phyloP scores from a whole-genome alignment of 805 yeast genomes.

The Monosporozyma yasuniensis region DNA sequence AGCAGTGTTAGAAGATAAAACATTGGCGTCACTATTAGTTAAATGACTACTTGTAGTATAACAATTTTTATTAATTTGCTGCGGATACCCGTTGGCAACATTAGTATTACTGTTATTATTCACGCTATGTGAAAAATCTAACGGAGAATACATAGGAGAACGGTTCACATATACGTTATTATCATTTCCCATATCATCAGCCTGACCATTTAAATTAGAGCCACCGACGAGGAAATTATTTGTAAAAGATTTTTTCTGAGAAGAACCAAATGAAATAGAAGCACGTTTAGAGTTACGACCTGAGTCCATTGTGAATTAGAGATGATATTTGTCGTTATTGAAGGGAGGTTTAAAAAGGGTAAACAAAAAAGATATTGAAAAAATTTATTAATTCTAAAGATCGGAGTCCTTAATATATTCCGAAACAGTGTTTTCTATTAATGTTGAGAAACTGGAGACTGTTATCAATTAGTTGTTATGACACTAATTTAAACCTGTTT shows the following conservation, averaged over 20 bases:
- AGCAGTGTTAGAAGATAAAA: not conserved
- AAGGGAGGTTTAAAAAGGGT: not conserved
- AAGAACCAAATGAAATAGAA: slow-evolving; percentile 25
- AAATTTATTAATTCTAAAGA: not conserved
- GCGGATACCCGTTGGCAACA: not conserved
- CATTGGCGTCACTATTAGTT: not conserved
- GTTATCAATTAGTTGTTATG: no score
- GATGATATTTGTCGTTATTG: not conserved
- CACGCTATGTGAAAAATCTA: slow-evolving; percentile 10
- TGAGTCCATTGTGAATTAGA: slow-evolving; percentile 16
- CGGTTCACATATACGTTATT: slow-evolving; percentile 4
- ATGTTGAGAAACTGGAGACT: no score
- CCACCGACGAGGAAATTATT: slow-evolving; percentile 6
- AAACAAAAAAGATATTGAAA: not conserved
- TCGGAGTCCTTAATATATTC: no score
- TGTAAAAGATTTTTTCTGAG: slow-evolving; percentile 15
- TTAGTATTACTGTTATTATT: not conserved
- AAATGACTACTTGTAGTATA: not conserved
- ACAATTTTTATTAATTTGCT: not conserved
- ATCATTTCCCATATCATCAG: not conserved
- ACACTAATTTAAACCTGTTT: not conserved
- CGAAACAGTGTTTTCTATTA: no score
- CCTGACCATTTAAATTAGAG: slow-evolving; percentile 7
- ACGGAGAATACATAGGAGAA: slow-evolving; percentile 27
- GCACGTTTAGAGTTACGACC: slow-evolving; percentile 24